Evolutionary conservation across 345 rosid genomes (phyloP), one percentile per base, ranked within the genome.

Genomic region (Hibiscus tridactylites): DNA sequence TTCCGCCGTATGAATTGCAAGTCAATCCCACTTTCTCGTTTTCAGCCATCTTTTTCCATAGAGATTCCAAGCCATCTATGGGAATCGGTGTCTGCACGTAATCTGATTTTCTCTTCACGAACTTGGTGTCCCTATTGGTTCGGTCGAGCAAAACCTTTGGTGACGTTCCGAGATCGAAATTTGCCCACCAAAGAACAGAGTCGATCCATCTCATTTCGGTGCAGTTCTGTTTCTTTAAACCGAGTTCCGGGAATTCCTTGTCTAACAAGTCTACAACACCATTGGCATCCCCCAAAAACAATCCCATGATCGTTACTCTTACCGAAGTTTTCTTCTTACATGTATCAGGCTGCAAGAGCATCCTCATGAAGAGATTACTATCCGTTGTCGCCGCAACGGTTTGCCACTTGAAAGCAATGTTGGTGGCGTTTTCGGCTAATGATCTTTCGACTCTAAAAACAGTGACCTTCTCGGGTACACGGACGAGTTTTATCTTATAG

Each of bases 401-500:
- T 13, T 47, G 52, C 52, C 52, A 12, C 10, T 47, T 47, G 52
- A 47, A 47, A 47, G 52, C 16, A 47, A 47, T 47, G 3, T 47
- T 11, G 15, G 52, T 47, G 52, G n/a, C 52, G 52, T 47, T 47
- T 11, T 47, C 16, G 0, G 15, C 50, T 11, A 46, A 46, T 3
- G 15, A 44, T 44, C 15, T 46, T 46, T 46, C 50, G 58, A 81
- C 76, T 46, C 19, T 68, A 77, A 77, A 82, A 70, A 11, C 59
- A 73, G 79, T 79, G 17, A 79, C 83, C 67, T 67, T 82, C 1
- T 17, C 8, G 3, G 85, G 85, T 68, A 82, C 79, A 70, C 70
- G 71, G 65, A 62, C 65, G 0, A 79, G 80, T 13, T 79, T 77
- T 0, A 82, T 61, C 64, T 82, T 82, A 77, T 79, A 82, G 3